Conservation (phyloP, 1,284 basidiomycete genomes). For the Irpex lacteus region DNA sequence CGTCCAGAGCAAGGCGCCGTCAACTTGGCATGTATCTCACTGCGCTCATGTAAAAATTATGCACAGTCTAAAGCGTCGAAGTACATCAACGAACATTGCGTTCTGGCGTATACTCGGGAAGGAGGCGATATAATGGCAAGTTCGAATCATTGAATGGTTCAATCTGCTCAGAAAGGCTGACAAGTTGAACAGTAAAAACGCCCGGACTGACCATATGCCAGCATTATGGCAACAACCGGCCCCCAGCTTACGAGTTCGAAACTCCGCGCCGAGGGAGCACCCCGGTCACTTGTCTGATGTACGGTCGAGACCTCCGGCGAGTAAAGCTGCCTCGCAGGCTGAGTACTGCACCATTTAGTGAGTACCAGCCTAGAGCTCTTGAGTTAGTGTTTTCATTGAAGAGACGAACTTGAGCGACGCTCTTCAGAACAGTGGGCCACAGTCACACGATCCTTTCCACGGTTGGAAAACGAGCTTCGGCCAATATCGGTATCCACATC, state of each 20-base stretch:
- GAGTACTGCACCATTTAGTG: background rate
- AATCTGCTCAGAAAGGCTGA: background rate
- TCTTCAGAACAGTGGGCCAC: too few relatives aligned
- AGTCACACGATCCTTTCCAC: too few relatives aligned
- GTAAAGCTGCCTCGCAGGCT: background rate
- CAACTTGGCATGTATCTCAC: background rate
- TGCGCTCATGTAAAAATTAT: background rate
- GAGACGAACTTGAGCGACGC: too few relatives aligned
- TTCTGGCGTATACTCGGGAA: background rate
- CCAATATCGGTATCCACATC: too few relatives aligned
- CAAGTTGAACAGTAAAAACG: background rate
- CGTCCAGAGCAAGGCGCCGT: background rate
- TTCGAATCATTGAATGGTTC: too few relatives aligned
- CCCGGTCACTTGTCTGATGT: background rate
- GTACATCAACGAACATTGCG: background rate
- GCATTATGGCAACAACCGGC: background rate
- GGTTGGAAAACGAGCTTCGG: too few relatives aligned
- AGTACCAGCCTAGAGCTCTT: background rate
- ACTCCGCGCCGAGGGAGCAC: conserved; percentile 10
- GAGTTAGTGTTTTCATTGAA: too few relatives aligned
- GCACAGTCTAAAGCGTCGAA: background rate
- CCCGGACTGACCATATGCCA: background rate
- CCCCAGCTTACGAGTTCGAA: background rate
- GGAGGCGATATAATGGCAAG: too few relatives aligned
- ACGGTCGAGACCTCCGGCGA: background rate